phyloP scores from a whole-genome alignment of 805 yeast genomes.

The Peterozyma toletana region DNA sequence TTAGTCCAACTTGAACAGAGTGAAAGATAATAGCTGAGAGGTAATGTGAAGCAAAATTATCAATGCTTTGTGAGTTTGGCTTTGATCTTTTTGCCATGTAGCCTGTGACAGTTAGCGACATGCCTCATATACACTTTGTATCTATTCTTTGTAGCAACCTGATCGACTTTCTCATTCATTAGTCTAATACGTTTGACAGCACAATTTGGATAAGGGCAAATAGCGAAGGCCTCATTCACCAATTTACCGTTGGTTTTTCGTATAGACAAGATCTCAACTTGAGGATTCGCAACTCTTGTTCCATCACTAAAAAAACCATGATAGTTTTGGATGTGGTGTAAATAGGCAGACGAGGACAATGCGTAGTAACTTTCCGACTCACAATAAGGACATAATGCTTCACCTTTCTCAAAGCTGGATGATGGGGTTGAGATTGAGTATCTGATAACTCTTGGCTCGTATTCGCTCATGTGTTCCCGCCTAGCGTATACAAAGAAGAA shows the following conservation, averaged over 20 bases:
- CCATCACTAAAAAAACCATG: constrained; percentile 25
- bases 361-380: constrained; percentile 12
- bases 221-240: background rate
- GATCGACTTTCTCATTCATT: background rate
- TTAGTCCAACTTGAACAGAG: too few relatives aligned
- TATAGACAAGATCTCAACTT: background rate
- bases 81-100: too few relatives aligned
- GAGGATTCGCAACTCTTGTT: constrained; percentile 16
- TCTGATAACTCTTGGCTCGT: too few relatives aligned
- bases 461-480: too few relatives aligned
- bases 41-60: too few relatives aligned
- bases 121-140: constrained; percentile 6
- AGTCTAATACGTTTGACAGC: background rate
- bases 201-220: constrained; percentile 5
- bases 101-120: background rate
- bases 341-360: constrained; percentile 21
- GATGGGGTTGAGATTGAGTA: too few relatives aligned
- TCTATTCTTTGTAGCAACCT: background rate
- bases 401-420: background rate
- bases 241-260: too few relatives aligned
- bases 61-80: too few relatives aligned
- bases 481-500: too few relatives aligned
- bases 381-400: constrained; percentile 8
- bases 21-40: too few relatives aligned
- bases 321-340: constrained; percentile 22